Evolutionary conservation across 805 yeast genomes (phyloP).

Genomic region (Wickerhamiella kazuoi): DNA sequence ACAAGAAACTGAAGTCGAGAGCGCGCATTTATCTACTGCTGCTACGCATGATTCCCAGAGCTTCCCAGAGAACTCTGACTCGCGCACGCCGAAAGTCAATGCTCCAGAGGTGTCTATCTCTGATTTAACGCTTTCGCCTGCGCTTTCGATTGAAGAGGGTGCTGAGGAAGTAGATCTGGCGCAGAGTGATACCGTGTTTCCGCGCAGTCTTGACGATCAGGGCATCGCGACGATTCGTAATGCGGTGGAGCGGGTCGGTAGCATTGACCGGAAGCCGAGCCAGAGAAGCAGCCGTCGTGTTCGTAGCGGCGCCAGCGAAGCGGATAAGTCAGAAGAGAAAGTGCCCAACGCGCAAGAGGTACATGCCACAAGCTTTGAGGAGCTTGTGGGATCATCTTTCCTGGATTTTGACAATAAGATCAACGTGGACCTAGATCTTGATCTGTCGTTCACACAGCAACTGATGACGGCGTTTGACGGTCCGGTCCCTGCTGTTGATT

Average conservation of each 20-base stretch:
- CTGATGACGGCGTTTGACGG: neutral
- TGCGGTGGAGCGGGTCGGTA: constrained; percentile 20
- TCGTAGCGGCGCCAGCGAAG: constrained; percentile 2
- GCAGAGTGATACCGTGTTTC: constrained; percentile 21
- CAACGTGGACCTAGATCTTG: neutral
- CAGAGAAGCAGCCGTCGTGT: constrained; percentile 5
- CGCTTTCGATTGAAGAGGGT: neutral
- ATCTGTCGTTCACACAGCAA: neutral
- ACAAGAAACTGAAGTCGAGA: too few species aligned
- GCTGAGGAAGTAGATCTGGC: constrained; percentile 11
- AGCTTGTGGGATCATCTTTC: neutral
- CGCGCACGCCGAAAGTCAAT: too few species aligned
- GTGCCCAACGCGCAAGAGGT: constrained; percentile 20
- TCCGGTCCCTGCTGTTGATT: neutral
- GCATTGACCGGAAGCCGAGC: constrained; percentile 21
- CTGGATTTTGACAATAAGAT: neutral
- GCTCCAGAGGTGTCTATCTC: too few species aligned
- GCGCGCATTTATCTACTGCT: too few species aligned
- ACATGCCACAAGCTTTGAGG: neutral
- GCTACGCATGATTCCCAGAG: too few species aligned
- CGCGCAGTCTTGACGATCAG: constrained; percentile 17
- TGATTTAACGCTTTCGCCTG: neutral
- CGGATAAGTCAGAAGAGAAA: constrained; percentile 10
- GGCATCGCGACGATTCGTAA: constrained; percentile 20
- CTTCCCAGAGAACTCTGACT: too few species aligned